A percentile compares a stretch with the other conserved stretches of the same genome.
phyloP scores from a whole-genome alignment of 768 basidiomycete genomes.

The Tulasnella sp. region DNA sequence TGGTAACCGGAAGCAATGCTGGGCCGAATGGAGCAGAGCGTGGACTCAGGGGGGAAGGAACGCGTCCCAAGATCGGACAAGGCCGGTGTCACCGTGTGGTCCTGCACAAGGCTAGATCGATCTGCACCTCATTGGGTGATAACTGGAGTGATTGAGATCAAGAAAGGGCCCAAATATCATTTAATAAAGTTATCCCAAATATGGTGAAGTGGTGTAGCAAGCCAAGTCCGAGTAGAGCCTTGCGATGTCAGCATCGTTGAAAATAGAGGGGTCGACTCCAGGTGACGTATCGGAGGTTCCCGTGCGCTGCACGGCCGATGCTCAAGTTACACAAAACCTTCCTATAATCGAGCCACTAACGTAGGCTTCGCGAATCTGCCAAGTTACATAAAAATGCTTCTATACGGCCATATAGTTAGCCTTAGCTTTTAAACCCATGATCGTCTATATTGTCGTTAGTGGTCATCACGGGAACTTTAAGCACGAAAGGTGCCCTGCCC shows the following conservation, averaged over 20 bases:
- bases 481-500: neutral
- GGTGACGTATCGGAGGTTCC: constrained; percentile 10
- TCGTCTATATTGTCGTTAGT: neutral
- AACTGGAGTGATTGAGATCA: neutral
- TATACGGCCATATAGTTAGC: neutral
- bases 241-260: neutral
- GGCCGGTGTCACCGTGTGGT: neutral
- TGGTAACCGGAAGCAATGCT: neutral
- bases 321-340: neutral
- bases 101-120: neutral
- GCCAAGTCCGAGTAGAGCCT: neutral
- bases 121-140: neutral
- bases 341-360: neutral
- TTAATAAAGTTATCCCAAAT: neutral
- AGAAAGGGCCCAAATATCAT: neutral
- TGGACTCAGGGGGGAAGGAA: neutral
- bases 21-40: neutral
- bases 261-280: neutral
- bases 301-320: neutral
- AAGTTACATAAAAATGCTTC: constrained; percentile 6
- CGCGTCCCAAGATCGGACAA: neutral
- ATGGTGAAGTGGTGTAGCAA: neutral
- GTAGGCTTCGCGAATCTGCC: neutral
- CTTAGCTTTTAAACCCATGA: neutral
- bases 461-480: constrained; percentile 9